Base-by-base conservation (phyloP, 257 asterid species). In the Solanum chiquidenum region DNA sequence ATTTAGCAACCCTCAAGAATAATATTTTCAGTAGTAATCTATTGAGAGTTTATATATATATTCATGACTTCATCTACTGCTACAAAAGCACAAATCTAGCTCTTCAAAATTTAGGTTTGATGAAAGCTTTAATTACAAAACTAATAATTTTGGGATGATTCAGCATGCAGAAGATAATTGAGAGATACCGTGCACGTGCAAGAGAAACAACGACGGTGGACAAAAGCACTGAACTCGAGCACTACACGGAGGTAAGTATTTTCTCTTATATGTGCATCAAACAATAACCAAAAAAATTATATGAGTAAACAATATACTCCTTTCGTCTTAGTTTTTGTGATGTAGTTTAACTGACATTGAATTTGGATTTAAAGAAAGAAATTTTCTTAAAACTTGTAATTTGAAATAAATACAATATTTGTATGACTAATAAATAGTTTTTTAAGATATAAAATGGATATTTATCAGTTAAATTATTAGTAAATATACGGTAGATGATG, bases 121-220 rank as follows among this genome's bases (percentile, higher is more conserved):
- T 34, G 49, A 73, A 73, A 73, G 29, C 49, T n/a, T 75, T 29
- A 29, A 29, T 29, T 74, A 75, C 20, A 37, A 21, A 37, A 10
- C 21, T 52, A 46, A 20, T 13, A 35, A 74, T 6, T n/a, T 80
- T 80, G 76, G 85, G 5, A 21, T 86, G 25, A 18, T 86, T 74
- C 88, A 95, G 98, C 91, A 92, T 92, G 90, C 93, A 89, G 37
- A 91, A 88, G 83, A 90, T 91, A 21, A 88, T 95, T 27, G 90
- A 88, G 90, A 93, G 88, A 90, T 95, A 95, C 86, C 87, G 87
- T 11, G 92, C 89, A 60, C 87, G 88, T 82, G 89, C 89, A 25
- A 91, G 87, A 88, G 92, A 90, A 86, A 83, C 88, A 86, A 79
- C 60, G 76, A 88, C 20, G 38, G 84, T 73, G 34, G 90, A 83